Base-by-base conservation (phyloP, 176 grass and related monocot species). In the Ensete glaucum region DNA sequence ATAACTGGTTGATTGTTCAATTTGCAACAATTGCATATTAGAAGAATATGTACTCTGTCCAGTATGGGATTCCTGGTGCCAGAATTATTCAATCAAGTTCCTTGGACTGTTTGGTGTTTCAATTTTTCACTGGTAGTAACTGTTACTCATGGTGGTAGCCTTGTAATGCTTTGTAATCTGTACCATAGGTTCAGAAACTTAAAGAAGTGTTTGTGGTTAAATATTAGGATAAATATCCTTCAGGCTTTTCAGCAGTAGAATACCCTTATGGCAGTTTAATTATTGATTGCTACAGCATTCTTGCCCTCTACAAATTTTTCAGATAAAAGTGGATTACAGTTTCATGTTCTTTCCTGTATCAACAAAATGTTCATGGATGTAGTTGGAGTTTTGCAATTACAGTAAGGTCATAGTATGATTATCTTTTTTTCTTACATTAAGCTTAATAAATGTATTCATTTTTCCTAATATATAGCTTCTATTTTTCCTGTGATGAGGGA, bases 1-100 rank as follows among this genome's bases (percentile, higher is more conserved):
- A 94, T 99, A 74, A 99, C 95, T 54, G 91, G 91, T 65, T 99
- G 80, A 88, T 78, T 54, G 9, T 50, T 17, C 43, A 11, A 11
- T 70, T 50, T 70, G 11, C 34, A 21, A 13, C 11, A 20, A 25
- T 29, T 12, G 13, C 22, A 26, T 10, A 13, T 26, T 2, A 11
- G 34, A 70, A 70, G 51, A 21, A 50, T 12, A 34, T 7, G 8
- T 9, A n/a, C 20, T 34, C 67, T 11, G 16, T 70, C 21, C 17
- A 10, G 0, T 8, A 8, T 70, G 9, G 5, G 48, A 50, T n/a
- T 16, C 21, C 1, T 20, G 67, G 8, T 51, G 43, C 17, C 1
- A 11, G 16, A 69, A 11, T 70, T 19, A 6, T 43, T 43, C 4
- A 4, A 43, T 43, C 34, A 43, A 43, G 4, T 43, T 43, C 4